Conservation (phyloP, 108 stramenopile genomes). For the Fragilariopsis cylindrus region DNA sequence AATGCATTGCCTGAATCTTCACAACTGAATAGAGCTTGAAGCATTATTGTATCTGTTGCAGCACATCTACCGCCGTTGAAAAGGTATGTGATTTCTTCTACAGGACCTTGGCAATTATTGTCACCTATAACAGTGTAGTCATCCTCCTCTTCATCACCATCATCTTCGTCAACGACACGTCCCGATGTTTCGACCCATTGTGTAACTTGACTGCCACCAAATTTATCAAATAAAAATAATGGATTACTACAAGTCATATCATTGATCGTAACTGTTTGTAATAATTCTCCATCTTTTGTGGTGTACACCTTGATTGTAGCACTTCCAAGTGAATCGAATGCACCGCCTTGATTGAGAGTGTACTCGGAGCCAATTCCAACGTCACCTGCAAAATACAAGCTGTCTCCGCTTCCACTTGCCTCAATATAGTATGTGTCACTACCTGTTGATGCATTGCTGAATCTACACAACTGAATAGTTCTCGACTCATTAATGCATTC, state of each 20-base stretch:
- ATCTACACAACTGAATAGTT: slow-evolving; percentile 26
- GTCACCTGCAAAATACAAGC: slow-evolving; percentile 23
- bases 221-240: slow-evolving; percentile 28
- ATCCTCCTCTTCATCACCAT: too few relatives aligned
- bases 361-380: slow-evolving; percentile 16
- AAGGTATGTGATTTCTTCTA: slow-evolving; percentile 7
- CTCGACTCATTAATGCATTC: neutral
- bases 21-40: slow-evolving; percentile 19
- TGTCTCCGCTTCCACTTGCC: neutral
- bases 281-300: neutral
- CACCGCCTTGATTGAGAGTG: slow-evolving; percentile 10
- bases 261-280: slow-evolving; percentile 26
- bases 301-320: neutral
- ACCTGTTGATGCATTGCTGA: slow-evolving; percentile 9
- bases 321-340: slow-evolving; percentile 1
- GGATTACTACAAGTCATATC: slow-evolving; percentile 33
- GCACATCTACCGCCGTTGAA: slow-evolving; percentile 15
- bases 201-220: slow-evolving; percentile 33
- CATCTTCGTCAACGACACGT: neutral
- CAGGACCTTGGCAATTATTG: slow-evolving; percentile 16
- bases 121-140: neutral
- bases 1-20: neutral
- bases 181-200: slow-evolving; percentile 19
- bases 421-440: slow-evolving; percentile 7
- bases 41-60: neutral